These are phyloP conservation scores for Nigrospora osmanthi DNA, from an alignment of 2,329 filamentous ascomycete species.

Conservation along the genomic window DNA sequence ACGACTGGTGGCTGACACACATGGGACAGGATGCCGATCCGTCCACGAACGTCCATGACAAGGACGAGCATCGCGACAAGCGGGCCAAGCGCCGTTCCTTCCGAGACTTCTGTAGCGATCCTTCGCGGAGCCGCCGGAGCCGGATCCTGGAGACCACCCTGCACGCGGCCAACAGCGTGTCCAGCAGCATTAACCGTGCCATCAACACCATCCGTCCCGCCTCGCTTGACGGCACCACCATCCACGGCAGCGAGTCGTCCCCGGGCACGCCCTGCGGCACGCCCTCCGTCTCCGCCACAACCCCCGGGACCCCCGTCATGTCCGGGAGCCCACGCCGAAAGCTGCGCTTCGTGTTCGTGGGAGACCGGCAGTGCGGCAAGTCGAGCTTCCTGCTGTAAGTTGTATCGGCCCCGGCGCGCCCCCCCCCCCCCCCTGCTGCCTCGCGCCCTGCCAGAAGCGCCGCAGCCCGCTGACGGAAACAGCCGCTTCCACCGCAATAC, in stretches of 20 bases:
- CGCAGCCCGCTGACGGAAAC: background rate
- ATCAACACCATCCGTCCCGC: constrained; percentile 4
- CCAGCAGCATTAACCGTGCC: constrained; percentile 9
- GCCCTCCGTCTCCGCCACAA: constrained; percentile 1
- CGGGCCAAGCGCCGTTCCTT: constrained; percentile 6
- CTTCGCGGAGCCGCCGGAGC: constrained; percentile 5
- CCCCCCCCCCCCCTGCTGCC: too few species aligned
- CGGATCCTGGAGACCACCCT: constrained; percentile 7
- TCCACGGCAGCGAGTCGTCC: constrained; percentile 4
- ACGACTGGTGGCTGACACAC: too few species aligned
- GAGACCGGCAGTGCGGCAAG: constrained; percentile 19
- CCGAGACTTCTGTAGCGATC: too few species aligned
- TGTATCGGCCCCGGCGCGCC: background rate
- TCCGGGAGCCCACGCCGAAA: constrained; percentile 10
- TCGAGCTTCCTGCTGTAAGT: constrained; percentile 19
- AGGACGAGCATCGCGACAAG: constrained; percentile 14
- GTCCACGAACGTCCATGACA: background rate
- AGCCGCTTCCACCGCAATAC: constrained; percentile 19
- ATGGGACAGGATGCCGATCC: too few species aligned
- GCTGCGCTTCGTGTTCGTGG: constrained; percentile 22
- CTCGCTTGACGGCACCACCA: constrained; percentile 1
- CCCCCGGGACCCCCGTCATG: constrained; percentile 5
- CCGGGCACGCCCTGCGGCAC: constrained; percentile 7
- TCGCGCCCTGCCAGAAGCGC: background rate
- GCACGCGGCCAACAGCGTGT: constrained; percentile 11